Evolutionary conservation across 2,329 filamentous ascomycete genomes (phyloP).

Genomic region (Geosmithia flava): DNA sequence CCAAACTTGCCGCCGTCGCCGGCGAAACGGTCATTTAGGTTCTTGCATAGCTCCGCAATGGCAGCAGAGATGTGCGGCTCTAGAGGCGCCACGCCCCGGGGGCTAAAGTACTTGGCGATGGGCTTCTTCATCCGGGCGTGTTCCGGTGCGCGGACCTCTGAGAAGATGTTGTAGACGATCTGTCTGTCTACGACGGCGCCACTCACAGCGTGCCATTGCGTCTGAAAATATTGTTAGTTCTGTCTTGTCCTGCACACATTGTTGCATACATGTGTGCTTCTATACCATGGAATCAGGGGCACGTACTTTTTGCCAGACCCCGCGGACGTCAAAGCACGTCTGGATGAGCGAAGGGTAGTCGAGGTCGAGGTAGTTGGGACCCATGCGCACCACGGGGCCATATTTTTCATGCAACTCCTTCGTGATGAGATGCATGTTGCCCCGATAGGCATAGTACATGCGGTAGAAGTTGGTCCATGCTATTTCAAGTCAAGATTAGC

Average conservation of each 20-base stretch:
- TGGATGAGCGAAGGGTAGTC: slow-evolving; percentile 18
- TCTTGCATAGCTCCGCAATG: slow-evolving; percentile 13
- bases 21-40: slow-evolving; percentile 16
- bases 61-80: slow-evolving; percentile 17
- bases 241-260: no score
- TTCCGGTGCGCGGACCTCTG: slow-evolving; percentile 14
- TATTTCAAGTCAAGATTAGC: neutral
- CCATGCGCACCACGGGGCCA: slow-evolving; percentile 27
- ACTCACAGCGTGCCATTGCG: slow-evolving; percentile 1
- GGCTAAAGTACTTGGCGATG: slow-evolving; percentile 21
- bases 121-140: slow-evolving; percentile 24
- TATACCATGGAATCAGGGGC: no score
- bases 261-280: no score
- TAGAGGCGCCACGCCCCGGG: slow-evolving; percentile 10
- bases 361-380: slow-evolving; percentile 22
- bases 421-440: neutral
- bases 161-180: slow-evolving; percentile 24
- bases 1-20: slow-evolving; percentile 1
- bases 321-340: slow-evolving; percentile 1
- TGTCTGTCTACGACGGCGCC: slow-evolving; percentile 17
- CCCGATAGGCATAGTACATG: slow-evolving; percentile 1
- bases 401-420: slow-evolving; percentile 17
- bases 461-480: slow-evolving; percentile 1
- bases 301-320: slow-evolving; percentile 1
- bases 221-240: neutral